phyloP scores from a whole-genome alignment of 106 monocot genomes.

The Hemerocallis citrina region DNA sequence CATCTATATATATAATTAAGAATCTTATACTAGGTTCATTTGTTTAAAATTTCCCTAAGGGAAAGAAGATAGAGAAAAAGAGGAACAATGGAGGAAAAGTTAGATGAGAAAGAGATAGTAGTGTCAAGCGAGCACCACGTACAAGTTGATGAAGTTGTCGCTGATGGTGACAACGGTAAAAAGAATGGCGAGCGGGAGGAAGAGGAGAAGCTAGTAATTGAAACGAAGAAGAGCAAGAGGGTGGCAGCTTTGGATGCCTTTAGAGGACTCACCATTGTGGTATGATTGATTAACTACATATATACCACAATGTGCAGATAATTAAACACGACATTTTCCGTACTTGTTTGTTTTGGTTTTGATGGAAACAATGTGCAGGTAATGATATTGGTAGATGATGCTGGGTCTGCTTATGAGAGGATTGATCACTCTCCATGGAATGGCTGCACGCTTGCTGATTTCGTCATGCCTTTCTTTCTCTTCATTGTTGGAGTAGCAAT shows the following conservation, averaged over 20 bases:
- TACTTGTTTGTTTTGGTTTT: neutral
- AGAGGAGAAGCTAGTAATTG: neutral
- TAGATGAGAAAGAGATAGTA: conserved; percentile 9
- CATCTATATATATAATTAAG: conserved; percentile 6
- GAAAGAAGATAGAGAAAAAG: neutral
- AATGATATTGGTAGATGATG: conserved; percentile 40
- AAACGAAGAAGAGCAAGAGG: conserved; percentile 14
- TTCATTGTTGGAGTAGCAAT: conserved; percentile 45
- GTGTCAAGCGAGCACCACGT: conserved; percentile 7
- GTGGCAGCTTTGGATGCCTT: conserved; percentile 42
- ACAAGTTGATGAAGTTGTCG: neutral
- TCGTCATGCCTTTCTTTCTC: conserved; percentile 53
- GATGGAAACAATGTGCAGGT: conserved; percentile 7
- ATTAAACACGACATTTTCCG: neutral
- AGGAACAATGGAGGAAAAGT: neutral
- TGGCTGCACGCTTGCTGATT: conserved; percentile 42
- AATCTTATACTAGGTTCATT: too few relatives aligned
- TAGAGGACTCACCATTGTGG: conserved; percentile 43
- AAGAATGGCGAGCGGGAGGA: neutral
- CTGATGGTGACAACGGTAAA: neutral
- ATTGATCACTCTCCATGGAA: conserved; percentile 54
- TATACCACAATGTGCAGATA: neutral
- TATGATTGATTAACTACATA: neutral
- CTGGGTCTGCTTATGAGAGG: conserved; percentile 22
- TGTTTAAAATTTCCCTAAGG: neutral